Evolutionary conservation across 108 stramenopile species (phyloP).

Genomic region (Schizochytrium sp.): DNA sequence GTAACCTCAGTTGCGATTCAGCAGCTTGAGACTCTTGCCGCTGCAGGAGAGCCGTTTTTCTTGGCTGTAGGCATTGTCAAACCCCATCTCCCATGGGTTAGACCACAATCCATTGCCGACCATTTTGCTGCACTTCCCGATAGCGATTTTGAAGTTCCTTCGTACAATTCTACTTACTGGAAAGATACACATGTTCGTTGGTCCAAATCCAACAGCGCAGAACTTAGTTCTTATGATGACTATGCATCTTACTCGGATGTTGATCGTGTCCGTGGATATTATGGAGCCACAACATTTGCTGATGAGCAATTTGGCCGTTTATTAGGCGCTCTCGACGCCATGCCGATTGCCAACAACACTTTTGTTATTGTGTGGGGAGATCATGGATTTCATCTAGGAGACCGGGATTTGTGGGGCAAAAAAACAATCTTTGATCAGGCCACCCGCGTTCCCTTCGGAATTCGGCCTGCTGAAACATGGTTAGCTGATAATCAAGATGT

Average conservation of each 20-base stretch:
- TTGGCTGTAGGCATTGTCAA: slow-evolving; percentile 62
- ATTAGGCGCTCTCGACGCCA: neutral
- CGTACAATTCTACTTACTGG: neutral
- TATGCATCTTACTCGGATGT: neutral
- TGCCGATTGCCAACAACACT: neutral
- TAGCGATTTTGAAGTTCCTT: neutral
- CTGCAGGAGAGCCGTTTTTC: slow-evolving; percentile 53
- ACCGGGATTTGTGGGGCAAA: slow-evolving; percentile 17
- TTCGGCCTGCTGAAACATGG: slow-evolving; percentile 7
- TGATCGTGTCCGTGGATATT: slow-evolving; percentile 52
- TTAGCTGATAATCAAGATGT: neutral
- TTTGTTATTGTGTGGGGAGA: slow-evolving; percentile 25
- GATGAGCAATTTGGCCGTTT: slow-evolving; percentile 59
- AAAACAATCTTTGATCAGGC: slow-evolving; percentile 56
- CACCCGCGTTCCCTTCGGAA: slow-evolving; percentile 39
- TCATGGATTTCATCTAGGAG: slow-evolving; percentile 57
- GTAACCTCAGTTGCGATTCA: neutral
- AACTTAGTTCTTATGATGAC: neutral
- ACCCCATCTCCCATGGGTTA: slow-evolving; percentile 62
- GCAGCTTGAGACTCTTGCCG: neutral
- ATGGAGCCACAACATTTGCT: neutral
- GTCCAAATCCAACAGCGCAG: neutral
- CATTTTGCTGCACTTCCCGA: too few relatives aligned
- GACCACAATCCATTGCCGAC: neutral
- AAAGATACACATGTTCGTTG: neutral